These are phyloP conservation scores for Botrytis tulipae DNA, from an alignment of 2,329 filamentous ascomycete genomes.

Conservation along the genomic window DNA sequence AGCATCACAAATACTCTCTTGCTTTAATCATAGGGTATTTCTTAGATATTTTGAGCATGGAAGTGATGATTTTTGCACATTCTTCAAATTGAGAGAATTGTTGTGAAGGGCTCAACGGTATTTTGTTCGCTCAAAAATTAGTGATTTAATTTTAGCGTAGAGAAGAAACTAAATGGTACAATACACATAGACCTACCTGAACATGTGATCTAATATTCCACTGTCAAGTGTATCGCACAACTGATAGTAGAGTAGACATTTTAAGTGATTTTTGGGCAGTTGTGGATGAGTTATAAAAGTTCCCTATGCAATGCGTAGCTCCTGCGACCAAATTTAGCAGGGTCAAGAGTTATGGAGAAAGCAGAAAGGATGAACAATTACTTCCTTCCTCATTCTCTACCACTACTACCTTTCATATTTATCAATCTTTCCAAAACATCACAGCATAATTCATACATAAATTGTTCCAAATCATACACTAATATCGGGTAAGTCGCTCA, in stretches of 20 bases:
- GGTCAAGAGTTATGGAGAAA: not conserved
- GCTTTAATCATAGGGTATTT: not conserved
- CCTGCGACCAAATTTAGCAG: not conserved
- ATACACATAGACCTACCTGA: not conserved
- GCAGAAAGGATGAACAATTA: not conserved
- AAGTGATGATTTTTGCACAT: not conserved
- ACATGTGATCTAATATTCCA: not conserved
- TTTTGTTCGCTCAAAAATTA: not conserved
- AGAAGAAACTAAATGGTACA: not conserved
- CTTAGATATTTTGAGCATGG: fast-evolving
- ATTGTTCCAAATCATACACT: not conserved
- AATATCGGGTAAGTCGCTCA: not conserved
- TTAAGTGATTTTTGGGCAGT: not conserved
- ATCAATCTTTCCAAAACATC: not conserved
- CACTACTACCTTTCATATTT: not conserved
- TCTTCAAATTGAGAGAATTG: not conserved
- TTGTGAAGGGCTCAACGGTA: not conserved
- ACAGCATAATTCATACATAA: not conserved
- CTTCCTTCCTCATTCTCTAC: not conserved
- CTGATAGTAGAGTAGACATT: not conserved
- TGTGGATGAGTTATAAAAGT: not conserved
- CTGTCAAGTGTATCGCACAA: not conserved
- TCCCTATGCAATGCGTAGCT: not conserved
- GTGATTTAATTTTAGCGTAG: no score
- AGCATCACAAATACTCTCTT: not conserved